Evolutionary conservation across 805 yeast species (phyloP).

Genomic region (Candida ulmi): DNA sequence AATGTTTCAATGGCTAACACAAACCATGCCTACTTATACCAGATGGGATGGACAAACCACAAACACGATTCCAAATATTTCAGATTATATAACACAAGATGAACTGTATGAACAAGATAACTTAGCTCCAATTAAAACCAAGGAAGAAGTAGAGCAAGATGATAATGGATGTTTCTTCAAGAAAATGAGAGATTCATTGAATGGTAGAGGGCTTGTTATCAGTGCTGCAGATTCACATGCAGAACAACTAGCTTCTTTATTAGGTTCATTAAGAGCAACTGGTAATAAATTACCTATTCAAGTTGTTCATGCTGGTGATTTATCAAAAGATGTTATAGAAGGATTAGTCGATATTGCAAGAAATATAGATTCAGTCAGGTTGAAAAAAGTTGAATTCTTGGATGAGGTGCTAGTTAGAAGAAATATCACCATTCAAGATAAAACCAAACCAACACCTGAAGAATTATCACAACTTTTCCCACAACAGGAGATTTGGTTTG

Average conservation of each 20-base stretch:
- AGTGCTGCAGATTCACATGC: slow-evolving; percentile 20
- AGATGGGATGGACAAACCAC: slow-evolving; percentile 26
- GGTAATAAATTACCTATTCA: slow-evolving; percentile 31
- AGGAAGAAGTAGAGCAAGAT: background rate
- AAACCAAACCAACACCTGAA: background rate
- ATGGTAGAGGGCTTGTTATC: slow-evolving; percentile 25
- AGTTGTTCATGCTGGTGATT: slow-evolving; percentile 24
- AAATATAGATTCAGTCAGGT: background rate
- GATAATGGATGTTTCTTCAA: slow-evolving; percentile 14
- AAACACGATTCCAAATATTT: slow-evolving; percentile 4
- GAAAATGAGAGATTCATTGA: slow-evolving; percentile 16
- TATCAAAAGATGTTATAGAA: slow-evolving; percentile 26
- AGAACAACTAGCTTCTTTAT: slow-evolving; percentile 17
- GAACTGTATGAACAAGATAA: slow-evolving; percentile 9
- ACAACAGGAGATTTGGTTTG: slow-evolving; percentile 30
- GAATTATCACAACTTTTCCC: slow-evolving; percentile 8
- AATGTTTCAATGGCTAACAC: slow-evolving; percentile 30
- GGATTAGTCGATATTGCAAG: slow-evolving; percentile 27
- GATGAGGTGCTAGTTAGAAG: background rate
- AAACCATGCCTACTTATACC: slow-evolving; percentile 27
- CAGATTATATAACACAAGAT: background rate
- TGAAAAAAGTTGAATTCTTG: background rate
- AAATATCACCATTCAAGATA: background rate
- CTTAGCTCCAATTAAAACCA: slow-evolving; percentile 6
- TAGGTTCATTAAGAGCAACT: slow-evolving; percentile 32